Evolutionary conservation across 805 yeast species (phyloP).

Genomic region (Candida ficus): DNA sequence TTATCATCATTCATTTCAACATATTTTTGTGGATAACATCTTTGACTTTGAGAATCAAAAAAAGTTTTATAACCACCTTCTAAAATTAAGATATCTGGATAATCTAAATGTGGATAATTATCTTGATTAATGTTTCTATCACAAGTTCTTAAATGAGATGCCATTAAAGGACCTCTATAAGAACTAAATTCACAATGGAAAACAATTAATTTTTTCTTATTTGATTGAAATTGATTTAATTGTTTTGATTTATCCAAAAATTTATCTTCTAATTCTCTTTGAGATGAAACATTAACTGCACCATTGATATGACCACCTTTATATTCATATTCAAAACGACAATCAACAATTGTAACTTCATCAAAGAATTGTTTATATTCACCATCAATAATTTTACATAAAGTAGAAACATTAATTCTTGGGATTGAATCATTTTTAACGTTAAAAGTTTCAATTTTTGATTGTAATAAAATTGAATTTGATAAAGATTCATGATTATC

Average conservation of each 20-base stretch:
- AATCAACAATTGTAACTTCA: slow-evolving; percentile 60
- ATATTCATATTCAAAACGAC: slow-evolving; percentile 89
- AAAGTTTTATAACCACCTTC: slow-evolving; percentile 90
- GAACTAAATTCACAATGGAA: slow-evolving; percentile 96
- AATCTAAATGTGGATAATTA: slow-evolving; percentile 73
- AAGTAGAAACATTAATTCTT: slow-evolving; percentile 55
- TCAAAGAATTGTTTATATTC: slow-evolving; percentile 39
- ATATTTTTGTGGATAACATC: slow-evolving; percentile 75
- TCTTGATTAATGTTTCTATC: slow-evolving; percentile 74
- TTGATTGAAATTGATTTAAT: slow-evolving; percentile 12
- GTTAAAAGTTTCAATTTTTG: slow-evolving; percentile 37
- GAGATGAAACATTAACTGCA: slow-evolving; percentile 73
- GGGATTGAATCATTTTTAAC: slow-evolving; percentile 61
- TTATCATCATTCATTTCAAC: slow-evolving; percentile 78
- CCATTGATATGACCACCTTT: slow-evolving; percentile 88
- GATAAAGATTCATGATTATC: slow-evolving; percentile 12
- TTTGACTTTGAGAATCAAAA: slow-evolving; percentile 48
- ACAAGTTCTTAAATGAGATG: slow-evolving; percentile 73
- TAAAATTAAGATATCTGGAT: slow-evolving; percentile 83
- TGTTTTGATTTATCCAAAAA: slow-evolving; percentile 27
- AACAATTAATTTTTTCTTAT: slow-evolving; percentile 47
- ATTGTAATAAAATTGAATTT: slow-evolving; percentile 20
- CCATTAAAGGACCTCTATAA: slow-evolving; percentile 92
- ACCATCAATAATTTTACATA: slow-evolving; percentile 56
- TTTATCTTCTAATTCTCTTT: slow-evolving; percentile 57